Evolutionary conservation across 371 early-diverging fungal genomes (phyloP).

Genomic region (Smittium culicis): DNA sequence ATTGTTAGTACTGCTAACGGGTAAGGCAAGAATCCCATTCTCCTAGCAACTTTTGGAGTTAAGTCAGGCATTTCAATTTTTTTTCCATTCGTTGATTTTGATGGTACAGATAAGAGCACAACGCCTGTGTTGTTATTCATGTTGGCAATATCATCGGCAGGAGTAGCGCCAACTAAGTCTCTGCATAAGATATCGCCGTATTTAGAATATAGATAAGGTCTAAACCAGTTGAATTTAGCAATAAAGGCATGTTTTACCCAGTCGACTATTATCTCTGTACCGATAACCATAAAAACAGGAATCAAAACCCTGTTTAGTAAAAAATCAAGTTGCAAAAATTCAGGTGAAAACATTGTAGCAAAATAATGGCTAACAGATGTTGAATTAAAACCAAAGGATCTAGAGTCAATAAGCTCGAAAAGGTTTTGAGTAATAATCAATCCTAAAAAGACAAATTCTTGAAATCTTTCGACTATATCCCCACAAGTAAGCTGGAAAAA

Average conservation of each 20-base stretch:
- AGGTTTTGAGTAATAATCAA: too few relatives aligned
- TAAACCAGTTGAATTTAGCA: slow-evolving; percentile 88
- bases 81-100: background rate
- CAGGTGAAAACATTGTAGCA: too few relatives aligned
- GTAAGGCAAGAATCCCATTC: too few relatives aligned
- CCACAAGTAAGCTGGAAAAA: too few relatives aligned
- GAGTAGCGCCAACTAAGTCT: slow-evolving; percentile 53
- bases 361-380: too few relatives aligned
- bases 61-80: background rate
- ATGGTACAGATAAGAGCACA: background rate
- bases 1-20: too few relatives aligned
- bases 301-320: too few relatives aligned
- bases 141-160: background rate
- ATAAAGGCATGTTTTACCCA: slow-evolving; percentile 98
- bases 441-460: too few relatives aligned
- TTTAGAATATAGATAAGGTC: slow-evolving; percentile 71
- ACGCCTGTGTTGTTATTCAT: background rate
- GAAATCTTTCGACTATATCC: too few relatives aligned
- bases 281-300: slow-evolving; percentile 31
- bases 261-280: slow-evolving; percentile 84
- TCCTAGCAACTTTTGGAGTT: background rate
- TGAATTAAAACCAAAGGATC: too few relatives aligned
- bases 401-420: too few relatives aligned
- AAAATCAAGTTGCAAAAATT: too few relatives aligned
- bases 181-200: slow-evolving; percentile 76